Evolutionary conservation across 2,329 filamentous ascomycete species (phyloP), one percentile per base, ranked within the genome.

Genomic region (Aspergillus neoniger): DNA sequence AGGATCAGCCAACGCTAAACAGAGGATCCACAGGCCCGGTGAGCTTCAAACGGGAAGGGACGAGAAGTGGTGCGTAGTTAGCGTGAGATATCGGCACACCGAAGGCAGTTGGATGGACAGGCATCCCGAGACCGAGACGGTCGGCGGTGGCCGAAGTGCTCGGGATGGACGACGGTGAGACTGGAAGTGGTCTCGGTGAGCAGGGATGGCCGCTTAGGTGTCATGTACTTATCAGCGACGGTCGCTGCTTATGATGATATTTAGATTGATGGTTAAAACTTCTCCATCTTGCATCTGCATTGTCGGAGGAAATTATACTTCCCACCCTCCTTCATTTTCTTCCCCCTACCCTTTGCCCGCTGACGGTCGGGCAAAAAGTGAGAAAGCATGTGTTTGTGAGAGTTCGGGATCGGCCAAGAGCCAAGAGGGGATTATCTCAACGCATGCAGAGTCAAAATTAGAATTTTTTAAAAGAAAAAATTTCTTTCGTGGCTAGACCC

Each of bases 41-140:
- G 59, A 60, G 59, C 59, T 54, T 12, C 41, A 60, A 60, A 54
- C 55, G 59, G 59, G 59, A 58, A 30, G 55, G 59, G 44, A 30
- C n/a, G 17, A 38, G 23, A 21, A 25, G 23, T 49, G 38, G 21
- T 43, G n/a, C 28, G n/a, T 38, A 8, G 36, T 36, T 36, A 36
- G 32, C 32, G 21, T 47, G 25, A 39, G 32, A 36, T 36, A 23
- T 52, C 39, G 58, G 54, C 39, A 55, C 39, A 28, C 53, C 53
- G 53, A 55, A 28, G 15, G 19, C 7, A n/a, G 32, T 39, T 53
- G 21, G 32, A 21, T 44, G 19, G 41, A 21, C 17, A 44, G 41
- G 23, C 15, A 55, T 47, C 23, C 53, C 53, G 53, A 47, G 28
- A n/a, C 53, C 53, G 51, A 53, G 36, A n/a, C 19, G 39, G 25